Evolutionary conservation across 2,329 filamentous ascomycete genomes (phyloP).

Genomic region (Fusarium nodosum): DNA sequence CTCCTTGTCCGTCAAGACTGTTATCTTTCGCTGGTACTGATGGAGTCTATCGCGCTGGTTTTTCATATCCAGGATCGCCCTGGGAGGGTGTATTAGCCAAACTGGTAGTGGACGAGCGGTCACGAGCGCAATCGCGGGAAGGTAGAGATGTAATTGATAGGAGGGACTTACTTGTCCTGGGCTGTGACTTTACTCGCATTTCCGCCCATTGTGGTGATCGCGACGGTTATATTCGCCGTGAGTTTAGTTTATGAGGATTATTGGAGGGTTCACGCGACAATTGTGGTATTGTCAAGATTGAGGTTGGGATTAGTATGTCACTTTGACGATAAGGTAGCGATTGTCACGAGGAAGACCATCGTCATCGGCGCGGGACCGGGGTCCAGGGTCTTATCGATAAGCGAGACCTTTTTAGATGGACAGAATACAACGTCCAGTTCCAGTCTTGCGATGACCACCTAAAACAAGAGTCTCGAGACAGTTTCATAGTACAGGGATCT

Average conservation of each 20-base stretch:
- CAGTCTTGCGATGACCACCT: too few species aligned
- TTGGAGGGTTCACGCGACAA: conserved; percentile 5
- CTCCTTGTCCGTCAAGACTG: conserved; percentile 86
- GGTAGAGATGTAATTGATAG: conserved; percentile 16
- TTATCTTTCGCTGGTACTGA: conserved; percentile 94
- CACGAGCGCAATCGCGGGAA: conserved; percentile 35
- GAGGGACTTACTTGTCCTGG: conserved; percentile 82
- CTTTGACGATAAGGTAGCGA: conserved; percentile 24
- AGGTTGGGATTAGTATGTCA: conserved; percentile 3
- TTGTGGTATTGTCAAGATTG: conserved; percentile 1
- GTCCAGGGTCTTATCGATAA: conserved; percentile 49
- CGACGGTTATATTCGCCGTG: conserved; percentile 17
- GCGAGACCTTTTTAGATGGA: conserved; percentile 14
- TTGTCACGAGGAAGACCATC: conserved; percentile 49
- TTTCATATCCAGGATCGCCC: conserved; percentile 97
- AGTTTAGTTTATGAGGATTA: conserved; percentile 1
- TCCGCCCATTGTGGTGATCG: conserved; percentile 63
- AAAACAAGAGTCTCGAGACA: neutral
- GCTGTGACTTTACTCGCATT: conserved; percentile 70
- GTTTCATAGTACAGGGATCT: neutral
- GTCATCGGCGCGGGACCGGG: conserved; percentile 46
- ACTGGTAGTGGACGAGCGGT: conserved; percentile 16
- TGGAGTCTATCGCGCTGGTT: conserved; percentile 97
- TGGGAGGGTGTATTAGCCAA: conserved; percentile 55
- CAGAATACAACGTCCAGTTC: conserved; percentile 1